A percentile compares a stretch with the other conserved stretches of the same genome.
Evolutionary conservation across 352 stramenopile genomes (phyloP).

Genomic region (Phytophthora hybrid): DNA sequence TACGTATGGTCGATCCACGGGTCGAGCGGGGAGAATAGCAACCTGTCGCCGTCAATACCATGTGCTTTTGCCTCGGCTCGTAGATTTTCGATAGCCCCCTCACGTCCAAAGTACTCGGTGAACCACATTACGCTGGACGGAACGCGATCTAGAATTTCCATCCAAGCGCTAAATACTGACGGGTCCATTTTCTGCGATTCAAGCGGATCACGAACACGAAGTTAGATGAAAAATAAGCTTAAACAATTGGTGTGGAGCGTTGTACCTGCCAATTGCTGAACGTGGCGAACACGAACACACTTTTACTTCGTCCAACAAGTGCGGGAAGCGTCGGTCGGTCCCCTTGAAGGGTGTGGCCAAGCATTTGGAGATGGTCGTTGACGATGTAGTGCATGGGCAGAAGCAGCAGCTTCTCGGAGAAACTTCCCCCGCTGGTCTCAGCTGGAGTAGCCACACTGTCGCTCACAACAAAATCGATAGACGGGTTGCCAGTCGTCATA

Average conservation of each 20-base stretch:
- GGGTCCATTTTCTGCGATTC: slow-evolving; percentile 79
- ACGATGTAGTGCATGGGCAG: slow-evolving; percentile 83
- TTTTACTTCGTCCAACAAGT: slow-evolving; percentile 1
- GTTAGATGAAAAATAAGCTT: slow-evolving; percentile 2
- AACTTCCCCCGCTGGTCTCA: slow-evolving; percentile 45
- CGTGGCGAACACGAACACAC: slow-evolving; percentile 75
- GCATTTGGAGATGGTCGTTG: slow-evolving; percentile 87
- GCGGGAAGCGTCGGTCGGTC: slow-evolving; percentile 34
- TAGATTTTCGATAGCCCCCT: slow-evolving; percentile 57
- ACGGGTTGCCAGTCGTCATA: slow-evolving; percentile 65
- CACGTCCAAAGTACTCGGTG: slow-evolving; percentile 64
- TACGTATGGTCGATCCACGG: slow-evolving; percentile 87
- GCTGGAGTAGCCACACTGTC: slow-evolving; percentile 64
- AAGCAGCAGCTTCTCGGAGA: slow-evolving; percentile 82
- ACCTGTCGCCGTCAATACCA: slow-evolving; percentile 60
- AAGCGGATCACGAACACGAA: background rate
- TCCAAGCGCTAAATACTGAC: slow-evolving; percentile 76
- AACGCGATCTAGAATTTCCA: slow-evolving; percentile 78
- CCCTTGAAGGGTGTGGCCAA: slow-evolving; percentile 57
- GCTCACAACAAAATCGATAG: slow-evolving; percentile 77
- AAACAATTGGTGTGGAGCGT: background rate
- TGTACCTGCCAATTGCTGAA: slow-evolving; percentile 87
- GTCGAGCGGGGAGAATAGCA: slow-evolving; percentile 64
- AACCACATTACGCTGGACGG: slow-evolving; percentile 82
- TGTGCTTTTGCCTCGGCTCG: slow-evolving; percentile 56